A percentile compares a stretch with the other conserved stretches of the same genome.
Conservation (phyloP, 768 basidiomycete genomes). For the Gautieria morchelliformis region DNA sequence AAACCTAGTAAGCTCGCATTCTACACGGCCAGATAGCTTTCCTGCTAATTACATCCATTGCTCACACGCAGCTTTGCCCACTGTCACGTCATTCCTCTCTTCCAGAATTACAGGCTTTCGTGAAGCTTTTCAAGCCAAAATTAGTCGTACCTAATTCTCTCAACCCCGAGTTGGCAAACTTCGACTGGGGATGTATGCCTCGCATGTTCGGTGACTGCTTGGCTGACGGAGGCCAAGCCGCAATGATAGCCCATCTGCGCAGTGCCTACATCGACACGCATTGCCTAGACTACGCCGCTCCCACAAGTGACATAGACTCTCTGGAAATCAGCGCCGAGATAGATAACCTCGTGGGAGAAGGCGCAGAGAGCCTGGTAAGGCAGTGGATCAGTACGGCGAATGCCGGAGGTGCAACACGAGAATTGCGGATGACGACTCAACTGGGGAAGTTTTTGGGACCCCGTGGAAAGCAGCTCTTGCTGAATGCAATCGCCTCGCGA, state of each 20-base stretch:
- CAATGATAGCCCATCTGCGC: conserved; percentile 17
- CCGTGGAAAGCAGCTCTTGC: conserved; percentile 25
- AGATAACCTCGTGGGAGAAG: conserved; percentile 51
- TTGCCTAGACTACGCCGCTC: conserved; percentile 2
- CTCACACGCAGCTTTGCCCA: conserved; percentile 54
- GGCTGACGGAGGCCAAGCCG: conserved; percentile 20
- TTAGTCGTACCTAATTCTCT: conserved; percentile 75
- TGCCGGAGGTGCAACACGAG: conserved; percentile 21
- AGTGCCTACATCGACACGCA: conserved; percentile 7
- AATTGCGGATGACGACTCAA: not conserved
- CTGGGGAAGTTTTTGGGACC: conserved; percentile 4
- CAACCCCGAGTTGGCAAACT: conserved; percentile 35
- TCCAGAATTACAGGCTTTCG: conserved; percentile 75
- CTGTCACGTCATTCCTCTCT: conserved; percentile 82
- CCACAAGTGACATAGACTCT: conserved; percentile 7
- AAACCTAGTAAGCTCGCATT: conserved; percentile 41
- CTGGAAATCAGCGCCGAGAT: conserved; percentile 36
- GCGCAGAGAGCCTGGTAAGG: conserved; percentile 33
- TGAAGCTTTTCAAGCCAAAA: conserved; percentile 70
- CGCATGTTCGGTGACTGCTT: conserved; percentile 58
- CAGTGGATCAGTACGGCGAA: conserved; percentile 46
- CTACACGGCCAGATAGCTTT: not conserved
- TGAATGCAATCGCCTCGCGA: conserved; percentile 19
- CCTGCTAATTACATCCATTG: not conserved
- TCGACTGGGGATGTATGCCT: conserved; percentile 71